phyloP scores from a whole-genome alignment of 192 early-diverging fungal genomes.

The Backusella liffmaniae region DNA sequence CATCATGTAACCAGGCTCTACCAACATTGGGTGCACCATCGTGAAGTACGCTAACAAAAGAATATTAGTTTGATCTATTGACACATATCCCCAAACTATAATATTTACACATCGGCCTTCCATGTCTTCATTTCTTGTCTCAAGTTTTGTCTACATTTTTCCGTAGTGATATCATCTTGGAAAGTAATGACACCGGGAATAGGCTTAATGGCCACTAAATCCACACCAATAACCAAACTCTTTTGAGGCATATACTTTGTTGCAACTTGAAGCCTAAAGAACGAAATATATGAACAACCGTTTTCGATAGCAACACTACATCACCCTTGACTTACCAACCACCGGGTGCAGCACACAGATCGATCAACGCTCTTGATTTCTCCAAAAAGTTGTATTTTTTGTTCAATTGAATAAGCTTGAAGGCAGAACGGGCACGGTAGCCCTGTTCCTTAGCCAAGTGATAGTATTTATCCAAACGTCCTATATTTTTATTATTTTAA shows the following conservation, averaged over 20 bases:
- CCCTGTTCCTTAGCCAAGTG: slow-evolving; percentile 99
- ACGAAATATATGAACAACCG: not conserved
- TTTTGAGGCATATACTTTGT: slow-evolving; percentile 97
- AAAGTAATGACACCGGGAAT: slow-evolving; percentile 94
- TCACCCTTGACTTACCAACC: slow-evolving; percentile 65
- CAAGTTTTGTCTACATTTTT: slow-evolving; percentile 85
- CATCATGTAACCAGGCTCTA: slow-evolving; percentile 94
- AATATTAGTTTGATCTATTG: not conserved
- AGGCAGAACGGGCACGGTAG: slow-evolving; percentile 97
- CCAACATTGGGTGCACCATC: slow-evolving; percentile 99
- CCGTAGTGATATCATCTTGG: slow-evolving; percentile 95
- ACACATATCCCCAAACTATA: too few species aligned
- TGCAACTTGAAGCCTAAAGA: slow-evolving; percentile 85
- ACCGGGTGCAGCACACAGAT: slow-evolving; percentile 98
- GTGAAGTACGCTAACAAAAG: slow-evolving; percentile 75
- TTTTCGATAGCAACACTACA: not conserved
- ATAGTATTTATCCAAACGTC: slow-evolving; percentile 99
- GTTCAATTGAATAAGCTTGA: slow-evolving; percentile 99
- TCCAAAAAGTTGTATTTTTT: slow-evolving; percentile 98
- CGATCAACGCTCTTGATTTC: slow-evolving; percentile 83
- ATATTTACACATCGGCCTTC: slow-evolving; percentile 92
- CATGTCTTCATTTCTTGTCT: slow-evolving; percentile 93
- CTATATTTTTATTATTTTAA: slow-evolving; percentile 46
- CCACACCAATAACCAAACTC: slow-evolving; percentile 93
- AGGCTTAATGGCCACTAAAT: slow-evolving; percentile 95